These are phyloP conservation scores for Pseudogymnoascus sp. DNA, from an alignment of 2,329 filamentous ascomycete species.

Conservation along the genomic window DNA sequence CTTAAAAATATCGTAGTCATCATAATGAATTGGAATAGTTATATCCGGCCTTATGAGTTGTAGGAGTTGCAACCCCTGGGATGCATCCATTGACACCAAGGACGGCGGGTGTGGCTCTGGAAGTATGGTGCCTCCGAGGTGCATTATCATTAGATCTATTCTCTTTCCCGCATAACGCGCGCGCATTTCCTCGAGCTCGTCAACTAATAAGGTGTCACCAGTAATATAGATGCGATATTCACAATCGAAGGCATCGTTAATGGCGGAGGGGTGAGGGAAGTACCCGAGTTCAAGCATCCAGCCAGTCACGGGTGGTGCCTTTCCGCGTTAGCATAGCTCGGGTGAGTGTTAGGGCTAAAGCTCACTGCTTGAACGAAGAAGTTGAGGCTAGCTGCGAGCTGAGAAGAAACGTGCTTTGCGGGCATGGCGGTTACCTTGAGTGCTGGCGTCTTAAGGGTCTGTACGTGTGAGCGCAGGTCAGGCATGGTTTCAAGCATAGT, in stretches of 20 bases:
- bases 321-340: not conserved
- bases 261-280: slow-evolving; percentile 17
- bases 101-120: slow-evolving; percentile 49
- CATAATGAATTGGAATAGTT: slow-evolving; percentile 56
- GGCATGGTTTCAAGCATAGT: slow-evolving; percentile 36
- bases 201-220: slow-evolving; percentile 54
- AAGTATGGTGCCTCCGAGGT: slow-evolving; percentile 58
- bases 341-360: too few species aligned
- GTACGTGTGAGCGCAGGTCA: not conserved
- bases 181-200: slow-evolving; percentile 53
- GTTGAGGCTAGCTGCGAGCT: slow-evolving; percentile 35
- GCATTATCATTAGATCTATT: slow-evolving; percentile 58
- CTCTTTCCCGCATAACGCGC: slow-evolving; percentile 42
- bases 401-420: slow-evolving; percentile 50
- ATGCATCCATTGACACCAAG: slow-evolving; percentile 58
- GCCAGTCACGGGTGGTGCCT: slow-evolving; percentile 55
- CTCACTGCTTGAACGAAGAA: slow-evolving; percentile 28
- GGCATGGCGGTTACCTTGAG: slow-evolving; percentile 55
- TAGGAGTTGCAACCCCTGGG: slow-evolving; percentile 52
- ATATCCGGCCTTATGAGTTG: slow-evolving; percentile 49
- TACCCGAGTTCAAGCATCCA: slow-evolving; percentile 58
- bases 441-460: slow-evolving; percentile 27
- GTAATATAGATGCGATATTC: slow-evolving; percentile 58
- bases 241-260: slow-evolving; percentile 28
- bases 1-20: slow-evolving; percentile 55